Evolutionary conservation across 371 early-diverging fungal species (phyloP).

Genomic region (Enterocytospora artemiae): DNA sequence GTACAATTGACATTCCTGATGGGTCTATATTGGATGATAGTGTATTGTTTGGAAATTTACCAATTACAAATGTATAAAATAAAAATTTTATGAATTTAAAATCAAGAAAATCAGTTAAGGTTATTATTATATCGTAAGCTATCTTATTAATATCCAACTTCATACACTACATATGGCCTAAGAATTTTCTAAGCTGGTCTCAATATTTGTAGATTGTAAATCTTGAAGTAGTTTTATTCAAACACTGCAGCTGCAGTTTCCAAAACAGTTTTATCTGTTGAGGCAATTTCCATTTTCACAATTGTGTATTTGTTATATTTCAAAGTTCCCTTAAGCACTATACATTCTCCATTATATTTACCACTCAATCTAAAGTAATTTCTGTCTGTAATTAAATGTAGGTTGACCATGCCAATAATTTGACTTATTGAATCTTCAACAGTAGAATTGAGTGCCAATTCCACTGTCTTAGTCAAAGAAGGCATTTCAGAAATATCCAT

Average conservation of each 20-base stretch:
- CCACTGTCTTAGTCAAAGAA: background rate
- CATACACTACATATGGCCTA: too few relatives aligned
- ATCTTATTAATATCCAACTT: too few relatives aligned
- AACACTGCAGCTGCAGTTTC: background rate
- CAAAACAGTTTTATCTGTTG: background rate
- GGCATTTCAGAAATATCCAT: background rate
- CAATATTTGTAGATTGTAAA: background rate
- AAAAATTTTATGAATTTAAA: too few relatives aligned
- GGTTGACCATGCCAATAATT: slow-evolving; percentile 26
- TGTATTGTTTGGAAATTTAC: slow-evolving; percentile 86
- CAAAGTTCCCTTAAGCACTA: slow-evolving; percentile 16
- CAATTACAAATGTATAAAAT: slow-evolving; percentile 61
- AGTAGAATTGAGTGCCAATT: slow-evolving; percentile 15
- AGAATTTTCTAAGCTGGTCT: too few relatives aligned
- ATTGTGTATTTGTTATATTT: slow-evolving; percentile 1
- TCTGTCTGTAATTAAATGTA: slow-evolving; percentile 23
- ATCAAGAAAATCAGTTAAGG: too few relatives aligned
- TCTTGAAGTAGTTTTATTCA: background rate
- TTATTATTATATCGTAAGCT: too few relatives aligned
- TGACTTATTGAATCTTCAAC: slow-evolving; percentile 13
- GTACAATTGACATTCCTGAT: slow-evolving; percentile 87
- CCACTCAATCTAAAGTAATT: slow-evolving; percentile 13
- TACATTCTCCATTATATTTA: slow-evolving; percentile 2
- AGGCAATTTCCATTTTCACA: slow-evolving; percentile 11
- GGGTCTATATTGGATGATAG: slow-evolving; percentile 91